Percentiles rank a stretch among this genome's conserved stretches.
Evolutionary conservation across 2,329 filamentous ascomycete genomes (phyloP).

Genomic region (Aureobasidium uvarum): DNA sequence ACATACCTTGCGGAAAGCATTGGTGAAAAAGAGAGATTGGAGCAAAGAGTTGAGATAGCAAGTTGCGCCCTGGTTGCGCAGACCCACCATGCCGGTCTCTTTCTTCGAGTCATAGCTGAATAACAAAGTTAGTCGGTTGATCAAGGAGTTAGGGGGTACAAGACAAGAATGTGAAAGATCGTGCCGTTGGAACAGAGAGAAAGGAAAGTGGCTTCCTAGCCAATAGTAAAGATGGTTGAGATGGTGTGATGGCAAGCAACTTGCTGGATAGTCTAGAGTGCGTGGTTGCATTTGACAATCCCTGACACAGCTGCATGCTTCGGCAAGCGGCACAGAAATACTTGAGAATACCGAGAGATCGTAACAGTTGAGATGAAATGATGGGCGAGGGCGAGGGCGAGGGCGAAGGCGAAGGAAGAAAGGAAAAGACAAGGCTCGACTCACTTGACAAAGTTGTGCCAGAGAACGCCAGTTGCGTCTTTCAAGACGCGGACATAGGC

Average conservation of each 20-base stretch:
- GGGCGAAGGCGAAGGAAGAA: neutral
- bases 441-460: slow-evolving; percentile 81
- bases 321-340: neutral
- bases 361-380: neutral
- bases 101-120: slow-evolving; percentile 89
- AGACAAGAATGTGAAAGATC: neutral
- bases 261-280: neutral
- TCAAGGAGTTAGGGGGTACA: neutral
- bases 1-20: slow-evolving; percentile 83
- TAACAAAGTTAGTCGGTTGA: neutral
- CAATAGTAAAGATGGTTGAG: neutral
- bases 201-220: neutral
- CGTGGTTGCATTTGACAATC: neutral
- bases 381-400: neutral
- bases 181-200: slow-evolving; percentile 1
- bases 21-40: slow-evolving; percentile 55
- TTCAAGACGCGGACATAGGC: slow-evolving; percentile 80
- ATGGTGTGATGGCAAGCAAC: neutral
- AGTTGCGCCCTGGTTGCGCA: slow-evolving; percentile 90
- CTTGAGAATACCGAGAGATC: neutral
- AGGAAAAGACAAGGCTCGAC: slow-evolving; percentile 27
- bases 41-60: slow-evolving; percentile 54
- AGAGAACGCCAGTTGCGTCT: slow-evolving; percentile 83
- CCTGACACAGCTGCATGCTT: neutral
- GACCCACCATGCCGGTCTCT: slow-evolving; percentile 92